phyloP scores from a whole-genome alignment of 1,284 basidiomycete genomes.

The Ganoderma lucidum region DNA sequence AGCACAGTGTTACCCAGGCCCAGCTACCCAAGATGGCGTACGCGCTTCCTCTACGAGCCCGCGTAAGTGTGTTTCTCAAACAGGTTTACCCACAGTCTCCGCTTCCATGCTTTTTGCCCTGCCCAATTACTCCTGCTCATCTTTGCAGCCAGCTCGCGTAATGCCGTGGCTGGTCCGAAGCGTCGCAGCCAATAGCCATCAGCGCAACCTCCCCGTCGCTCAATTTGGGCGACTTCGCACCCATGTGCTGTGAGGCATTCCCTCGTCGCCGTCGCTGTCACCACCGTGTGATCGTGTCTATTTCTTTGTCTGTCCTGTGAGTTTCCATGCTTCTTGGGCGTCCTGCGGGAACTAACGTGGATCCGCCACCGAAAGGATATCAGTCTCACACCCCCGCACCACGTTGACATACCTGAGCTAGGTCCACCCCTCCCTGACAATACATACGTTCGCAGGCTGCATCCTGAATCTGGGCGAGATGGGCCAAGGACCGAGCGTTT shows the following conservation, averaged over 20 bases:
- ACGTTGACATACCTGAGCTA: not conserved
- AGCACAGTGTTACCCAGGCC: not conserved
- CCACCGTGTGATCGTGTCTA: not conserved
- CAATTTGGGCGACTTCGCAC: constrained; percentile 2
- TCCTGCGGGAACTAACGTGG: not conserved
- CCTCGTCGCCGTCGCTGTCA: not conserved
- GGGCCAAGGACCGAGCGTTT: too few species aligned
- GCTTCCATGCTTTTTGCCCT: not conserved
- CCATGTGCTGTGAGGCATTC: not conserved
- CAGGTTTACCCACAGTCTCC: not conserved
- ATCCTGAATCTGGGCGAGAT: too few species aligned
- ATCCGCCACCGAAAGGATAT: not conserved
- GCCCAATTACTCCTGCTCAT: not conserved
- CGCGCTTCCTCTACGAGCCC: not conserved
- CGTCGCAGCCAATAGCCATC: not conserved
- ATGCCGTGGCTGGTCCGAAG: not conserved
- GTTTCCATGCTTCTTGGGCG: not conserved
- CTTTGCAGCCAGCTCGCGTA: not conserved
- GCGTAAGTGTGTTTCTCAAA: not conserved
- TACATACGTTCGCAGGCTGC: too few species aligned
- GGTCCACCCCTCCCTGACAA: not conserved
- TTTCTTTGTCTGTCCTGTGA: not conserved
- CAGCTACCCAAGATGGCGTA: too few species aligned
- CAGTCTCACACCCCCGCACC: not conserved
- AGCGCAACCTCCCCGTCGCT: not conserved